phyloP scores from a whole-genome alignment of 2,329 filamentous ascomycete genomes.

The Didymellaceae sp. region DNA sequence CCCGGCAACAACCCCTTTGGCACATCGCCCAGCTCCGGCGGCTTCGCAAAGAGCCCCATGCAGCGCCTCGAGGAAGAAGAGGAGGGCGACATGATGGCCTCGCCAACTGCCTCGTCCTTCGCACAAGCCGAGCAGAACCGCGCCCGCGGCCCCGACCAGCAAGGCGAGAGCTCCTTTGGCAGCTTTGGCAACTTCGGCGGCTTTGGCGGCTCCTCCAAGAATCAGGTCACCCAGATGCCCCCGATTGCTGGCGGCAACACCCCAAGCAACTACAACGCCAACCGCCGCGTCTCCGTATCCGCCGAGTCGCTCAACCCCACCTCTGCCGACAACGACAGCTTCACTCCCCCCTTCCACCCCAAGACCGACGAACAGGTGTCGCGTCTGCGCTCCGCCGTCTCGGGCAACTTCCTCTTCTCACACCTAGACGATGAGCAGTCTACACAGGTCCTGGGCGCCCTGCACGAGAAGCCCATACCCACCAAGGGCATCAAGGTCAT shows the following conservation, averaged over 20 bases:
- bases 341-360: conserved; percentile 83
- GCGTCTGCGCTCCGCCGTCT: conserved; percentile 80
- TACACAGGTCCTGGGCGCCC: conserved; percentile 81
- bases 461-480: conserved; percentile 94
- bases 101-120: conserved; percentile 67
- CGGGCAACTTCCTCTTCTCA: conserved; percentile 90
- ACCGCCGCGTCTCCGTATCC: conserved; percentile 91
- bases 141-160: conserved; percentile 33
- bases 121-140: conserved; percentile 51
- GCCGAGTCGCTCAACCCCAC: conserved; percentile 94
- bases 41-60: conserved; percentile 57
- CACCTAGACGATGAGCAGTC: conserved; percentile 95
- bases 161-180: conserved; percentile 47
- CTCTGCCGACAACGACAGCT: conserved; percentile 82
- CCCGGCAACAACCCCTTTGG: conserved; percentile 82
- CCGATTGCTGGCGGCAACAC: conserved; percentile 63
- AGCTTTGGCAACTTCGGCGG: conserved; percentile 47
- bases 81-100: conserved; percentile 76
- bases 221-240: conserved; percentile 48
- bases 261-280: conserved; percentile 94
- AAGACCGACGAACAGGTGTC: conserved; percentile 83
- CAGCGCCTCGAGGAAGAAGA: conserved; percentile 80
- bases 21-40: conserved; percentile 47
- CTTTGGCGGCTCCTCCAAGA: conserved; percentile 40
- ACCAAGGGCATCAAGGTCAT: conserved; percentile 92